A percentile compares a stretch with the other conserved stretches of the same genome.
These are phyloP conservation scores for Wallacemonas sp. DNA, from an alignment of 208 protist genomes.

Conservation along the genomic window DNA sequence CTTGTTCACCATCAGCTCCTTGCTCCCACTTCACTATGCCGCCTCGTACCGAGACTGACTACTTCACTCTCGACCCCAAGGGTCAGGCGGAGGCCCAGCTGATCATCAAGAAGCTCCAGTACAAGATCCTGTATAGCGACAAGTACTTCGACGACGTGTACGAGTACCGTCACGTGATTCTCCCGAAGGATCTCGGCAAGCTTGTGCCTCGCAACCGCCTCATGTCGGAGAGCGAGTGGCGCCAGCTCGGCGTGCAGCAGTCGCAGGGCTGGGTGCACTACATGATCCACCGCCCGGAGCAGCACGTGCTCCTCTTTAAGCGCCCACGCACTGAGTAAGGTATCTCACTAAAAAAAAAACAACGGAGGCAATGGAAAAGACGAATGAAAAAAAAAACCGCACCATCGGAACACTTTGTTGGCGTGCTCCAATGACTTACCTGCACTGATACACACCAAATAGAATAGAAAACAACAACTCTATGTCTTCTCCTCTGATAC, in stretches of 20 bases:
- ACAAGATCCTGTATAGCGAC: conserved; percentile 95
- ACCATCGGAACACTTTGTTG: no score
- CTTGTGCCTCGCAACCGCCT: conserved; percentile 90
- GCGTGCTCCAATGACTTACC: no score
- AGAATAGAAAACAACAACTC: no score
- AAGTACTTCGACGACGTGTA: conserved; percentile 96
- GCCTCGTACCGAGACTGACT: conserved; percentile 52
- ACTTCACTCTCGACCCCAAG: conserved; percentile 81
- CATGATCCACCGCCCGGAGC: conserved; percentile 97
- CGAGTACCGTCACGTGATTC: conserved; percentile 98
- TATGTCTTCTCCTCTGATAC: no score
- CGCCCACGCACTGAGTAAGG: conserved; percentile 57
- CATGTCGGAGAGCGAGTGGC: conserved; percentile 97
- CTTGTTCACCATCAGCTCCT: not conserved
- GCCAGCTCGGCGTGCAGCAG: conserved; percentile 97
- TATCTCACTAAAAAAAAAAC: no score
- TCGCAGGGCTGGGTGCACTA: conserved; percentile 98
- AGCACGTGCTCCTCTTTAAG: conserved; percentile 97
- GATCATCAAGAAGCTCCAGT: conserved; percentile 85
- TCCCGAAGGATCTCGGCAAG: conserved; percentile 95
- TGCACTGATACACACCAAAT: no score
- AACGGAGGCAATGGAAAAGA: no score
- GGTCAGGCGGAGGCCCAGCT: conserved; percentile 63
- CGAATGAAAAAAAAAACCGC: no score
- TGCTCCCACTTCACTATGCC: no score